phyloP scores from a whole-genome alignment of 345 rosid species.

The Pistacia vera region DNA sequence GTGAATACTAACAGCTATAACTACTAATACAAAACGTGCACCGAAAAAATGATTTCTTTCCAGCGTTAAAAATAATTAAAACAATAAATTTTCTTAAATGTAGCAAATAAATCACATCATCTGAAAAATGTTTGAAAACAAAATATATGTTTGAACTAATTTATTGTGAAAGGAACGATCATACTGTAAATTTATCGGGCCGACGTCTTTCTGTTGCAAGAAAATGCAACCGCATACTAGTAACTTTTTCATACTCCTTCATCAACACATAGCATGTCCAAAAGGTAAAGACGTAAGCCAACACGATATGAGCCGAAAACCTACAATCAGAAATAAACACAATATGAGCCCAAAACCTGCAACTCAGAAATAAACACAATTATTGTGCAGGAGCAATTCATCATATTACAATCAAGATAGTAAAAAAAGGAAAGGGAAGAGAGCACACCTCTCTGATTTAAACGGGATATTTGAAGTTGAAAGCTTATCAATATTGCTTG shows the following conservation, averaged over 20 bases:
- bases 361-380: background rate
- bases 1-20: background rate
- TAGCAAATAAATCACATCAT: background rate
- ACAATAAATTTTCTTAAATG: background rate
- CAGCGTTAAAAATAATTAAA: background rate
- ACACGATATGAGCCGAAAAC: conserved; percentile 76
- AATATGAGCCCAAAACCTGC: conserved; percentile 71
- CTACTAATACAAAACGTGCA: background rate
- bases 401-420: background rate
- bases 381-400: background rate
- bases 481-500: conserved; percentile 88
- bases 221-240: conserved; percentile 85
- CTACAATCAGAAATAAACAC: conserved; percentile 46
- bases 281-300: conserved; percentile 84
- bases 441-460: conserved; percentile 58
- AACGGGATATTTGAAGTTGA: conserved; percentile 78
- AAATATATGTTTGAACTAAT: background rate
- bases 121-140: background rate
- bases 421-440: background rate
- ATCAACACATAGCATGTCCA: conserved; percentile 85
- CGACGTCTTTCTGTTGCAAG: conserved; percentile 80
- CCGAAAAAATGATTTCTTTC: background rate
- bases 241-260: conserved; percentile 79
- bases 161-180: conserved; percentile 22
- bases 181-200: conserved; percentile 89